Evolutionary conservation across 2,329 filamentous ascomycete species (phyloP).

Genomic region (Pyrenochaeta sp.): DNA sequence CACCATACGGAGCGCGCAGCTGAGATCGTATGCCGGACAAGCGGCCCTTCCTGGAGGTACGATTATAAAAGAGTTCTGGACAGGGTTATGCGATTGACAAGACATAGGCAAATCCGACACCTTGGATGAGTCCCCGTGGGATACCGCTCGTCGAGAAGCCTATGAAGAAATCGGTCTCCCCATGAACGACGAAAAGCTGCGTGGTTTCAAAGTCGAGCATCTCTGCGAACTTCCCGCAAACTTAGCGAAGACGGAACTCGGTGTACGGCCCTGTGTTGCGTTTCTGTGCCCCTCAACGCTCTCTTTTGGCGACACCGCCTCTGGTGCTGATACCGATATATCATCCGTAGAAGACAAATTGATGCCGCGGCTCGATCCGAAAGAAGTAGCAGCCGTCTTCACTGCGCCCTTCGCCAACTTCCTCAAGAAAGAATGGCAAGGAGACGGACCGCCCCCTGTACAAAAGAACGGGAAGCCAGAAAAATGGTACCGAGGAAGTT

Average conservation of each 20-base stretch:
- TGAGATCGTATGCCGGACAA: conserved; percentile 73
- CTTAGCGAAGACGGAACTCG: conserved; percentile 59
- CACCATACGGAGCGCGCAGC: conserved; percentile 66
- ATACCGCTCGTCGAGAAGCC: conserved; percentile 88
- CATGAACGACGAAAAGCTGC: conserved; percentile 69
- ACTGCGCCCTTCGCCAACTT: conserved; percentile 89
- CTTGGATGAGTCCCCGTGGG: conserved; percentile 66
- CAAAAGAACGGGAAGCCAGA: conserved; percentile 52
- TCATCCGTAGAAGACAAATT: conserved; percentile 66
- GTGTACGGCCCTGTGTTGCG: conserved; percentile 59
- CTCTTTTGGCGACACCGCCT: conserved; percentile 3
- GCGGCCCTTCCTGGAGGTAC: conserved; percentile 84
- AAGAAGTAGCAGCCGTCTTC: conserved; percentile 93
- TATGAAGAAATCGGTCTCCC: conserved; percentile 93
- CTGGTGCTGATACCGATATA: conserved; percentile 10
- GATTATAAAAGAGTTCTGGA: conserved; percentile 17
- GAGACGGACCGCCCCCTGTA: conserved; percentile 52
- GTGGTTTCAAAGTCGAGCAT: conserved; percentile 84
- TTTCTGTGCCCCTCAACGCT: conserved; percentile 63
- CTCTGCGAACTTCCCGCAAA: conserved; percentile 78
- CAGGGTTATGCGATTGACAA: conserved; percentile 4
- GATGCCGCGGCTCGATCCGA: conserved; percentile 82
- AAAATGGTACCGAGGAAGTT: conserved; percentile 84
- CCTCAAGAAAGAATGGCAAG: conserved; percentile 63
- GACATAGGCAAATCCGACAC: conserved; percentile 62